These are phyloP conservation scores for Colletotrichum echinochloae DNA, from an alignment of 2,329 filamentous ascomycete species.

Conservation along the genomic window DNA sequence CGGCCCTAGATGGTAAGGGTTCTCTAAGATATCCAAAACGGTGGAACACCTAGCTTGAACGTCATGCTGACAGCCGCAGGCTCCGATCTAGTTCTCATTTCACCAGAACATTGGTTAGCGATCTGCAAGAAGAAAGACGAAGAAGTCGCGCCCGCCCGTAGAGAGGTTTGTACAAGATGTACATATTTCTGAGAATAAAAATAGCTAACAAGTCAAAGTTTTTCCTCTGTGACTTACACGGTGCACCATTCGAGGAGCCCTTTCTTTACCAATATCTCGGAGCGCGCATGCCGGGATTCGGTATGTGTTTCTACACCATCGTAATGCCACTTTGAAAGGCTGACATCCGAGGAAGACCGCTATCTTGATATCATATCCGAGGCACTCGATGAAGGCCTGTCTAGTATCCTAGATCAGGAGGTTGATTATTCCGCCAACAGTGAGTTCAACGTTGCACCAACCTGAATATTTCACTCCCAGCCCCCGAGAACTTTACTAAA, in stretches of 20 bases:
- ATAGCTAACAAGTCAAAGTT: slow-evolving; percentile 20
- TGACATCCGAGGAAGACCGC: slow-evolving; percentile 4
- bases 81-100: slow-evolving; percentile 28
- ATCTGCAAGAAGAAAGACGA: slow-evolving; percentile 37
- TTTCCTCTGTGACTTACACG: slow-evolving; percentile 31
- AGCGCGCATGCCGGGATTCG: slow-evolving; percentile 33
- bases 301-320: not conserved
- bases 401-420: not conserved
- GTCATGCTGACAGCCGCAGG: not conserved
- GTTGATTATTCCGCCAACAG: slow-evolving; percentile 5
- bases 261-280: slow-evolving; percentile 26
- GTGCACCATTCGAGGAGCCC: slow-evolving; percentile 31
- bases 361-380: slow-evolving; percentile 32
- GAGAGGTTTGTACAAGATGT: not conserved
- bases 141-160: slow-evolving; percentile 27
- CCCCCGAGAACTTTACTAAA: not conserved
- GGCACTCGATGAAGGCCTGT: slow-evolving; percentile 27
- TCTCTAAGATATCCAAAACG: too few species aligned
- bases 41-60: not conserved
- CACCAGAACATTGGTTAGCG: slow-evolving; percentile 29
- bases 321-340: not conserved
- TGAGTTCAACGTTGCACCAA: not conserved
- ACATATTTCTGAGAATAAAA: not conserved
- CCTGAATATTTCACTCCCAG: too few species aligned
- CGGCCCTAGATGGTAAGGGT: slow-evolving; percentile 24